Conservation (phyloP, 371 early-diverging fungal genomes). For the Nematocida sp. region DNA sequence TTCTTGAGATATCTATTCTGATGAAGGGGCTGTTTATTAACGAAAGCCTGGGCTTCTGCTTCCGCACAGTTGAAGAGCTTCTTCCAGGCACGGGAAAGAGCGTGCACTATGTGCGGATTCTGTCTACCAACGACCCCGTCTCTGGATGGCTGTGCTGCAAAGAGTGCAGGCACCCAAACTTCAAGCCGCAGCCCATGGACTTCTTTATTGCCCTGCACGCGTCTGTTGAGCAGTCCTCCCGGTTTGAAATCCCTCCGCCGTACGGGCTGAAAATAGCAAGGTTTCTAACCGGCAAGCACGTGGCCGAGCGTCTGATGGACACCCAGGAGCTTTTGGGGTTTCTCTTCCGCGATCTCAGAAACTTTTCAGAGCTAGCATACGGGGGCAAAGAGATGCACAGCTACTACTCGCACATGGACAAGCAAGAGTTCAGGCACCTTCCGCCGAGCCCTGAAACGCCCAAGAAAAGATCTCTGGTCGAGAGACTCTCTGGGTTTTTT, state of each 20-base stretch:
- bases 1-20: slow-evolving; percentile 33
- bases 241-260: not conserved
- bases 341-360: slow-evolving; percentile 39
- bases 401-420: slow-evolving; percentile 33
- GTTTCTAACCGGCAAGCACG: slow-evolving; percentile 13
- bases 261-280: slow-evolving; percentile 6
- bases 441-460: not conserved
- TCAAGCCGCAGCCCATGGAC: slow-evolving; percentile 32
- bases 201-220: slow-evolving; percentile 13
- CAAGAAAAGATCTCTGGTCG: not conserved
- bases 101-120: slow-evolving; percentile 37
- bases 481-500: not conserved
- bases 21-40: slow-evolving; percentile 7
- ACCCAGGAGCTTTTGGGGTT: slow-evolving; percentile 28
- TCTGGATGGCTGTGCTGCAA: slow-evolving; percentile 23
- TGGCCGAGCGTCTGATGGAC: slow-evolving; percentile 31
- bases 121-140: slow-evolving; percentile 34
- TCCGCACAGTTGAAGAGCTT: slow-evolving; percentile 34
- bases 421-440: slow-evolving; percentile 5
- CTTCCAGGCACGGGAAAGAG: not conserved
- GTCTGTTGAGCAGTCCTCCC: not conserved
- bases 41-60: slow-evolving; percentile 21
- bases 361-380: slow-evolving; percentile 45
- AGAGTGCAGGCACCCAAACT: not conserved
- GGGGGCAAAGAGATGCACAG: slow-evolving; percentile 22